Conservation (phyloP, 176 grass and related monocot genomes). For the Eragrostis curvula region DNA sequence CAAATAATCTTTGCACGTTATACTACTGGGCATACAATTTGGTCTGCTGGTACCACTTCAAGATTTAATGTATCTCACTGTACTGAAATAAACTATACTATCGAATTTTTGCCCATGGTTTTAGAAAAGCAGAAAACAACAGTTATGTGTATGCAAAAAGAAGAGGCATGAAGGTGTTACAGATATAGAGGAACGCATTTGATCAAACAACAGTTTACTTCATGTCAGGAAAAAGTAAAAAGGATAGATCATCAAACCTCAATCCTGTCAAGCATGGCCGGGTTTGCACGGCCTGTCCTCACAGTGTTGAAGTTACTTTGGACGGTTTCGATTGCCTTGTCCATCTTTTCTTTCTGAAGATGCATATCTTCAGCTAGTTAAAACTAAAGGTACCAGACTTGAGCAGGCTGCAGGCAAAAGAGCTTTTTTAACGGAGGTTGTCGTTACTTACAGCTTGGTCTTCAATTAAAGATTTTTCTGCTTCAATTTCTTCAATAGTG, state of each 20-base stretch:
- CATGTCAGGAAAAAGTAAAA: constrained; percentile 21
- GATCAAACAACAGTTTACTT: constrained; percentile 23
- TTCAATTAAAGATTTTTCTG: constrained; percentile 86
- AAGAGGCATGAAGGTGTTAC: not conserved
- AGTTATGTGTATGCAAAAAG: not conserved
- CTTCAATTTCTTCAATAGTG: constrained; percentile 97
- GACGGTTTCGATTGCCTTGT: constrained; percentile 84
- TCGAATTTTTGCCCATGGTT: not conserved
- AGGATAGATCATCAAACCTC: constrained; percentile 56
- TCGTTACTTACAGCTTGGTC: constrained; percentile 68
- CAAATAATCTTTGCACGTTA: not conserved
- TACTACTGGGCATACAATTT: not conserved
- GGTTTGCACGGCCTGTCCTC: constrained; percentile 94
- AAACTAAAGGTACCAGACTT: constrained; percentile 17
- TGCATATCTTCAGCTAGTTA: constrained; percentile 25
- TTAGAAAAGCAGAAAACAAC: constrained; percentile 17
- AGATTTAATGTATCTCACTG: not conserved
- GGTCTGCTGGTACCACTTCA: not conserved
- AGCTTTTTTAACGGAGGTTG: not conserved
- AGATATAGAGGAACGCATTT: not conserved
- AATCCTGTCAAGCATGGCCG: constrained; percentile 89
- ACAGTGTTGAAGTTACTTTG: constrained; percentile 86
- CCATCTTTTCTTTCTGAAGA: constrained; percentile 90
- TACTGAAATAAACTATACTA: not conserved
- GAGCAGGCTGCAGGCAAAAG: constrained; percentile 8